Evolutionary conservation across 768 basidiomycete species (phyloP).

Genomic region (Suillus alpinus): DNA sequence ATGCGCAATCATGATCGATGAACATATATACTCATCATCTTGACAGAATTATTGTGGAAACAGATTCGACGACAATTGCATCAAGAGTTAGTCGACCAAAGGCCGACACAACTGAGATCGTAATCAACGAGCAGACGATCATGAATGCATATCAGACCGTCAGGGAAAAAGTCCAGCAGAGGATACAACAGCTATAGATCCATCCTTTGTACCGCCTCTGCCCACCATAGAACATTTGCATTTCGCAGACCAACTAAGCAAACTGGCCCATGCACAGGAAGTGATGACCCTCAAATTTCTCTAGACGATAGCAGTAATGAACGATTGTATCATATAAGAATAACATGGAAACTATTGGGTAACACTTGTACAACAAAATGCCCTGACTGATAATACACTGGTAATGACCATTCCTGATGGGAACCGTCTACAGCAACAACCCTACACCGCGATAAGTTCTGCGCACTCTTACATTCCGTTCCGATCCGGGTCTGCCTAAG

Average conservation of each 20-base stretch:
- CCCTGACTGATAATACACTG: not conserved
- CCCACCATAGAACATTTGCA: not conserved
- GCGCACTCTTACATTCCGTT: not conserved
- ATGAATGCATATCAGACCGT: conserved; percentile 91
- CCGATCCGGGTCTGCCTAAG: not conserved
- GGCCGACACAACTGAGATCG: conserved; percentile 92
- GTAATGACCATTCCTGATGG: not conserved
- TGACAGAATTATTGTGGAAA: conserved; percentile 90
- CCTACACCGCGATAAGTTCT: not conserved
- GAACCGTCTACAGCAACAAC: not conserved
- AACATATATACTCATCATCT: conserved; percentile 10
- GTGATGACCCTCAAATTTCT: not conserved
- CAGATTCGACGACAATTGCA: conserved; percentile 93
- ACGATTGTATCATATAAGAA: not conserved
- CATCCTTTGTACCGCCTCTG: conserved; percentile 27
- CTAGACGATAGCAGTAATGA: not conserved
- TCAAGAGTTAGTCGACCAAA: conserved; percentile 90
- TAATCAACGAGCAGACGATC: conserved; percentile 97
- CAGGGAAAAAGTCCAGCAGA: conserved; percentile 79
- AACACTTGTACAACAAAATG: not conserved
- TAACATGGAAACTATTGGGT: not conserved
- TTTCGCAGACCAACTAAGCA: not conserved
- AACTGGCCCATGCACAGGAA: not conserved
- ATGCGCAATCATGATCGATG: conserved; percentile 23
- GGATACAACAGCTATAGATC: conserved; percentile 70